Percentiles rank a stretch among this genome's conserved stretches.
Evolutionary conservation across 306 rosid genomes (phyloP).

Genomic region (Chamaecrista fasciculata): DNA sequence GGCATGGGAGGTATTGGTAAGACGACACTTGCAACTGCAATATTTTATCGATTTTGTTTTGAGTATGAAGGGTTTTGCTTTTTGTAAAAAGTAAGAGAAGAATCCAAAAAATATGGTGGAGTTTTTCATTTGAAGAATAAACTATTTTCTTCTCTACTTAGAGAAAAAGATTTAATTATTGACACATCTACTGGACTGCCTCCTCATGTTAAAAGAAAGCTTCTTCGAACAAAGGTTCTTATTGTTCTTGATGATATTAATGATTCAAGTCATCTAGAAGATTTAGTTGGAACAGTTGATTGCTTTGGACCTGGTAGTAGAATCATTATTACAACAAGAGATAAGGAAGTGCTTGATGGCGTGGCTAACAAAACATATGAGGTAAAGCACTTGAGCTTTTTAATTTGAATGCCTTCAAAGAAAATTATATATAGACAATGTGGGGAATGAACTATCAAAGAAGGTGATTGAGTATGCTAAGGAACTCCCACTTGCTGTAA

Average conservation of each 20-base stretch:
- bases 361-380: neutral
- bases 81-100: neutral
- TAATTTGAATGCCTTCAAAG: constrained; percentile 9
- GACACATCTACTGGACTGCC: constrained; percentile 4
- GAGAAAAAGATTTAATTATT: neutral
- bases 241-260: constrained; percentile 18
- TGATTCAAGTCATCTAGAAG: neutral
- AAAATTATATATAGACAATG: neutral
- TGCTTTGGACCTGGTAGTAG: constrained; percentile 19
- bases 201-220: neutral
- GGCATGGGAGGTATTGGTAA: neutral
- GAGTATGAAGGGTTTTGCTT: neutral
- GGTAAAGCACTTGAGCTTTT: constrained; percentile 22
- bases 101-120: neutral
- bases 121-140: neutral
- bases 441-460: neutral
- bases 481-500: constrained; percentile 17
- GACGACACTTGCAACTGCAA: neutral
- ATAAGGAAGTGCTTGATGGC: neutral
- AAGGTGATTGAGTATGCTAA: neutral
- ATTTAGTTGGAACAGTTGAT: neutral
- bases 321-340: neutral
- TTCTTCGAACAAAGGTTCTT: constrained; percentile 2
- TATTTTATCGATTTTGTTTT: neutral
- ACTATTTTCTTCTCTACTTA: neutral